Base-by-base conservation (phyloP, 164 flowering plant genomes). In the Cinnamomum chago region DNA sequence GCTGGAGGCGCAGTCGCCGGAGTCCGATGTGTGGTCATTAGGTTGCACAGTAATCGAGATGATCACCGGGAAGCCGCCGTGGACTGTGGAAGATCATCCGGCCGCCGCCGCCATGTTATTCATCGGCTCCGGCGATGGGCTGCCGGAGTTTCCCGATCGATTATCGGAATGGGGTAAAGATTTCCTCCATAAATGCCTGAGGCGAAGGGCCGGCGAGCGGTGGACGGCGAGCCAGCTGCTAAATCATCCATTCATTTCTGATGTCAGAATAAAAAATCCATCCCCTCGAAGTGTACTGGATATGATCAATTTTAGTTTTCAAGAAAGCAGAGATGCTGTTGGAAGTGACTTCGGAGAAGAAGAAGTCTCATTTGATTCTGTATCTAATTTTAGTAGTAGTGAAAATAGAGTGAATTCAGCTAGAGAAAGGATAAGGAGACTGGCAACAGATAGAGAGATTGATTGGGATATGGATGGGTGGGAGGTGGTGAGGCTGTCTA, bases 11-110 rank as follows among this genome's bases (percentile, higher is more conserved):
- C 97, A 88, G 78, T 88, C 90, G 15, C 83, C 86, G 70, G 91
- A 83, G 67, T 82, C 90, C 6, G 97, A 92, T 70, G 85, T 92
- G 1, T 92, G 97, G 97, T 86, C 97, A 0, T 58, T 90, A 15
- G 97, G 97, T 0, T 92, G 97, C 82, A 90, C 97, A 35, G 66
- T 92, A 15, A 83, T 92, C 71, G 97, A 90, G 82, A 92, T 92
- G 90, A 68, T 85, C 70, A 82, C 89, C 55, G 93, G 97, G 1
- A 80, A 71, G 70, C 88, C 91, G 4, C 84, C 84, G 17, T 90
- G 97, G 93, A 75, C 80, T 50, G 89, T 65, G 25, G 4, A 51
- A 27, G 88, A 85, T 1, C 73, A 75, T 5, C 80, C 74, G 1
- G 78, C 87, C 33, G 75, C 67, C 2, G 30, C 30, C 30, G 4